Evolutionary conservation across 2,329 filamentous ascomycete genomes (phyloP).

Genomic region (Lachnellula suecica): DNA sequence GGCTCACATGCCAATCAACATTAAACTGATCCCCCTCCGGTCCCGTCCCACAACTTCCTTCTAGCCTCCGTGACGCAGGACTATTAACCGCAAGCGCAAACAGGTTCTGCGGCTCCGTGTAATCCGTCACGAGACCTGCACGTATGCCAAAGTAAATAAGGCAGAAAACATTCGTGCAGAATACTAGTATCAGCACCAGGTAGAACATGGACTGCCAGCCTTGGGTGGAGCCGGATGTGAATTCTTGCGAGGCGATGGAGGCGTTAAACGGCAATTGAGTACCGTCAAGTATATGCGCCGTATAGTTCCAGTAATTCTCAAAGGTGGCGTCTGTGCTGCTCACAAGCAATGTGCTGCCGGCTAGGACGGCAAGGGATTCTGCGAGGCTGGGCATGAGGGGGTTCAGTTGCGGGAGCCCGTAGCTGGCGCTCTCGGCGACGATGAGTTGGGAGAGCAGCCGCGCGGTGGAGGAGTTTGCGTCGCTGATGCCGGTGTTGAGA

Average conservation of each 20-base stretch:
- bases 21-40: slow-evolving; percentile 36
- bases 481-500: slow-evolving; percentile 53
- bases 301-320: slow-evolving; percentile 53
- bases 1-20: slow-evolving; percentile 42
- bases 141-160: slow-evolving; percentile 57
- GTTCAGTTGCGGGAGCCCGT: slow-evolving; percentile 38
- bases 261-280: slow-evolving; percentile 62
- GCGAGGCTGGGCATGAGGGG: slow-evolving; percentile 61
- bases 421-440: slow-evolving; percentile 36
- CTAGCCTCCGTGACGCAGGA: slow-evolving; percentile 48
- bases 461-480: slow-evolving; percentile 57
- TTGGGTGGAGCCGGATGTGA: slow-evolving; percentile 63
- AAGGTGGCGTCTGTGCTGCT: slow-evolving; percentile 60
- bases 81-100: slow-evolving; percentile 71
- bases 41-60: slow-evolving; percentile 55
- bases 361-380: slow-evolving; percentile 71
- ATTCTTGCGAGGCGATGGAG: slow-evolving; percentile 63
- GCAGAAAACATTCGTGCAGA: slow-evolving; percentile 65
- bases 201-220: slow-evolving; percentile 68
- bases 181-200: slow-evolving; percentile 62
- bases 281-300: slow-evolving; percentile 38
- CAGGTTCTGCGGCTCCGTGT: slow-evolving; percentile 74
- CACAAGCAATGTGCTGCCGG: slow-evolving; percentile 64
- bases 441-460: slow-evolving; percentile 58
- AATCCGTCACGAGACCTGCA: slow-evolving; percentile 70